Base-by-base conservation (phyloP, 164 flowering plant species). In the Chimonanthus praecox region DNA sequence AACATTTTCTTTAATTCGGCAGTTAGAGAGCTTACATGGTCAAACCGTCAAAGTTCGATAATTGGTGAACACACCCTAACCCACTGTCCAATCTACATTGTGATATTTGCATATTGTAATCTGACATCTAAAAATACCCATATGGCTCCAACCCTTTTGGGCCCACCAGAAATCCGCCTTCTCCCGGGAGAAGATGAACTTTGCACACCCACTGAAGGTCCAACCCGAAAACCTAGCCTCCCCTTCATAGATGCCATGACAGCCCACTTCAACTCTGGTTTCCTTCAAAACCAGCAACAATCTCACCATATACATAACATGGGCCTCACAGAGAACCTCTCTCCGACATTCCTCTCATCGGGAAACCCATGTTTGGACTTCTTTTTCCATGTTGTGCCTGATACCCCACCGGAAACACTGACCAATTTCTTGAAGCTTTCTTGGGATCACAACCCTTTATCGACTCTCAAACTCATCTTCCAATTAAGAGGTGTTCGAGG, bases 381-480 rank as follows among this genome's bases (percentile, higher is more conserved):
- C 88, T 89, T 89, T 82, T 89, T 86, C 83, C 91, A 85, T 63
- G 78, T 83, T 16, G 86, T 85, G 7, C 92, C 87, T 7, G 77
- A 78, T 49, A 87, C 85, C 7, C 83, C 83, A 5, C 47, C 82
- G 7, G 75, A 82, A 8, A 49, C 2, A 43, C 70, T 86, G 65
- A 79, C 8, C 63, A 47, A 61, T 1, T 71, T 76, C 54, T 75
- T 86, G 2, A 47, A 69, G 2, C 16, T 68, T 47, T 84, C 90
- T 0, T 89, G 90, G 90, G 76, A 58, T 0, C 77, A 77, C 68
- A 75, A 86, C 44, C 71, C 88, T 0, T n/a, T 80, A 33, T 80
- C 85, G 8, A 70, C 91, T 5, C 80, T 89, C 43, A 89, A 89
- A 43, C 86, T 90, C 64, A 69, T 87, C 63, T 84, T 85, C 73